Evolutionary conservation across 2,329 filamentous ascomycete species (phyloP).

Genomic region (Colletotrichum sp.): DNA sequence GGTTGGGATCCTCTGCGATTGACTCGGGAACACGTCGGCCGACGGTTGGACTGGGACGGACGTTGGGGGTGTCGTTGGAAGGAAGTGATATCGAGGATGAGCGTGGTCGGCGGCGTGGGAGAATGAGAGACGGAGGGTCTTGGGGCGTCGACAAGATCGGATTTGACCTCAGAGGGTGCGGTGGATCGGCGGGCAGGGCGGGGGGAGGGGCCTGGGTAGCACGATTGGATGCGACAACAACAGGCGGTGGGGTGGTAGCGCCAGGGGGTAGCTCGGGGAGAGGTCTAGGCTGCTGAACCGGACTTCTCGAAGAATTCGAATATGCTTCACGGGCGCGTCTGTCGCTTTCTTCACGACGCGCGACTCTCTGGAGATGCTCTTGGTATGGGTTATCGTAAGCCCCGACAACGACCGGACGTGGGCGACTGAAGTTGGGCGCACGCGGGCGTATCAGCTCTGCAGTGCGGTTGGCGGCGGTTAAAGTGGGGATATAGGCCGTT

Average conservation of each 20-base stretch:
- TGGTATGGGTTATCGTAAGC: slow-evolving; percentile 18
- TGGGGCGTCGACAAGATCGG: slow-evolving; percentile 13
- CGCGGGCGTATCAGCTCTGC: slow-evolving; percentile 1
- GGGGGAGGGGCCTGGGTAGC: slow-evolving; percentile 6
- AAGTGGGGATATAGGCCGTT: slow-evolving; percentile 12
- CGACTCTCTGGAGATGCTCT: slow-evolving; percentile 7
- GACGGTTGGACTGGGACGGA: background rate
- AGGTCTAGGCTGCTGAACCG: background rate
- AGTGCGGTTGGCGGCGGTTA: slow-evolving; percentile 4
- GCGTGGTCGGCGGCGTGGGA: slow-evolving; percentile 5
- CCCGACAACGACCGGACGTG: slow-evolving; percentile 8
- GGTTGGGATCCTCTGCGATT: background rate
- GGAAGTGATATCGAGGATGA: slow-evolving; percentile 10
- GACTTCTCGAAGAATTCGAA: background rate
- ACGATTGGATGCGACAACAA: background rate
- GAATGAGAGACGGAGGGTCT: background rate
- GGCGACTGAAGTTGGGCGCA: slow-evolving; percentile 2
- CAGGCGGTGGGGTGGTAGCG: background rate
- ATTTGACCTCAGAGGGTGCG: slow-evolving; percentile 17
- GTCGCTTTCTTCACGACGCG: slow-evolving; percentile 3
- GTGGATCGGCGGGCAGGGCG: slow-evolving; percentile 11
- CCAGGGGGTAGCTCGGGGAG: slow-evolving; percentile 14
- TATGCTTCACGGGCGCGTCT: background rate
- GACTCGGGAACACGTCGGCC: background rate
- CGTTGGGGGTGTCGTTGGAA: background rate